Conservation (phyloP, 495 filamentous ascomycete genomes). For the Neurospora cerealis region DNA sequence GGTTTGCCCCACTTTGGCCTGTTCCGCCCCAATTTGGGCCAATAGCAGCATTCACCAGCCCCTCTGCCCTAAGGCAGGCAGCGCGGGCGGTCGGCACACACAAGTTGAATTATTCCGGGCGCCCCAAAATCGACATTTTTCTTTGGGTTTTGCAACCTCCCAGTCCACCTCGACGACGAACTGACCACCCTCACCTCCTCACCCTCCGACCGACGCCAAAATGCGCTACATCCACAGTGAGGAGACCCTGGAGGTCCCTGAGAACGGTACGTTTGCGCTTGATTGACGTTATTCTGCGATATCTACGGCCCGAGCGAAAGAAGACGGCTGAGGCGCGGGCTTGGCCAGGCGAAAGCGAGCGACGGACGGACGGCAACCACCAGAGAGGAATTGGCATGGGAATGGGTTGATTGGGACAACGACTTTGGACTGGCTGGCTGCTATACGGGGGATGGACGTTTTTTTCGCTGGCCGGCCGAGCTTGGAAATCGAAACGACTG, state of each 20-base stretch:
- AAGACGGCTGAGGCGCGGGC: not conserved
- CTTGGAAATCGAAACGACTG: not conserved
- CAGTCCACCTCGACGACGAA: conserved; percentile 27
- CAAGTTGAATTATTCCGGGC: conserved; percentile 30
- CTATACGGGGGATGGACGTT: not conserved
- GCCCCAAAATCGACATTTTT: conserved; percentile 29
- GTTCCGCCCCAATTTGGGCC: conserved; percentile 10
- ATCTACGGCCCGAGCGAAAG: not conserved
- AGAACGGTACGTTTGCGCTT: conserved; percentile 70
- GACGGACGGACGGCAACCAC: conserved; percentile 9
- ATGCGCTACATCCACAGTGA: conserved; percentile 98
- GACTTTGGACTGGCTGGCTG: not conserved
- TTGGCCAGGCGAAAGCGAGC: conserved; percentile 2
- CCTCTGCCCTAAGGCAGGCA: conserved; percentile 23
- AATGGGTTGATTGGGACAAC: not conserved
- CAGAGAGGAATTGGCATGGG: not conserved
- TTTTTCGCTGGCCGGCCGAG: not conserved
- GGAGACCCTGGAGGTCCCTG: conserved; percentile 87
- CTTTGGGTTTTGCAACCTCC: conserved; percentile 22
- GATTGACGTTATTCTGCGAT: conserved; percentile 12
- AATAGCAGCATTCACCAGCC: conserved; percentile 12
- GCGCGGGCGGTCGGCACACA: conserved; percentile 19
- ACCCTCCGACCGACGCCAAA: conserved; percentile 42
- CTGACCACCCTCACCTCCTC: conserved; percentile 27
- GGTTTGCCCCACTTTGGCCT: conserved; percentile 5